Conservation (phyloP, 2,329 filamentous ascomycete genomes). For the Botrytis hyacinthi region DNA sequence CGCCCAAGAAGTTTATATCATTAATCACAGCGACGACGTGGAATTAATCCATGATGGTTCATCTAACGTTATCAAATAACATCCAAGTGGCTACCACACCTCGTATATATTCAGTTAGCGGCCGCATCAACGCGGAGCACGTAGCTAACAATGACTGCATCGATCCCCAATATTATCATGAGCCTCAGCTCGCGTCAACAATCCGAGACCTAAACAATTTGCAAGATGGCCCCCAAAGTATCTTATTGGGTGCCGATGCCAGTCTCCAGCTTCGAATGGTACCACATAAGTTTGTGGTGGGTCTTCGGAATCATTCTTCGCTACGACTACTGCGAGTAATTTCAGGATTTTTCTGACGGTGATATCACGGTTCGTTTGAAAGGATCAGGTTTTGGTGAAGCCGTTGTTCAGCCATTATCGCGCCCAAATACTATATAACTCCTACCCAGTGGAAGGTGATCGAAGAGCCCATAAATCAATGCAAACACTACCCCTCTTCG, state of each 20-base stretch:
- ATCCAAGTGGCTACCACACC: not conserved
- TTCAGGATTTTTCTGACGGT: constrained; percentile 8
- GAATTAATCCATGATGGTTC: constrained; percentile 7
- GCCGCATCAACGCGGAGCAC: constrained; percentile 17
- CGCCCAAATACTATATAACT: constrained; percentile 10
- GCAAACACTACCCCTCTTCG: not conserved
- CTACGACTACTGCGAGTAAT: constrained; percentile 3
- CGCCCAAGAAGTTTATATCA: not conserved
- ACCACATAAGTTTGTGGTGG: constrained; percentile 19
- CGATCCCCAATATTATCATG: not conserved
- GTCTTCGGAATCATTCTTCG: constrained; percentile 10
- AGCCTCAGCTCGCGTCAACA: constrained; percentile 11
- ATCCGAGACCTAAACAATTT: not conserved
- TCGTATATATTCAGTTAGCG: not conserved
- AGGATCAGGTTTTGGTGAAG: constrained; percentile 2
- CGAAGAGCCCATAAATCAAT: constrained; percentile 11
- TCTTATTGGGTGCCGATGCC: not conserved
- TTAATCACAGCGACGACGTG: constrained; percentile 17
- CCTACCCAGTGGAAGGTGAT: constrained; percentile 15
- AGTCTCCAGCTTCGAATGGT: constrained; percentile 4
- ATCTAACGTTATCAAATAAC: constrained; percentile 9
- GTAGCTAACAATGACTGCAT: constrained; percentile 15
- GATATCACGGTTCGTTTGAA: not conserved
- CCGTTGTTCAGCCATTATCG: not conserved
- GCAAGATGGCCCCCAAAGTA: not conserved